A percentile compares a stretch with the other conserved stretches of the same genome.
These are phyloP conservation scores for Globisporangium takayamanum DNA, from an alignment of 352 stramenopile genomes.

Conservation along the genomic window DNA sequence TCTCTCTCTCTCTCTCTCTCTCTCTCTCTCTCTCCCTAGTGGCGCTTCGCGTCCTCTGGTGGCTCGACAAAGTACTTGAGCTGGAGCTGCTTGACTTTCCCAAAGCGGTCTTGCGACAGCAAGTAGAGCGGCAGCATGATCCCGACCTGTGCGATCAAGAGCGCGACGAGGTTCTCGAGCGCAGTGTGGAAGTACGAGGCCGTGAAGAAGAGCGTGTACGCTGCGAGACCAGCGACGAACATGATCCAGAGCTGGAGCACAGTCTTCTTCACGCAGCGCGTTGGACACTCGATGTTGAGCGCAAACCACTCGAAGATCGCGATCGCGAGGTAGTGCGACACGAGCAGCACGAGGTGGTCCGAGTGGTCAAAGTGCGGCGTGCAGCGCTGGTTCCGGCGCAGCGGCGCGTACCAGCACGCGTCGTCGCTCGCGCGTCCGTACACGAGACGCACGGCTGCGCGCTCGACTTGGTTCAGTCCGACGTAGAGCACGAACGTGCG, in stretches of 20 bases:
- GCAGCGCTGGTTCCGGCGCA: slow-evolving; percentile 50
- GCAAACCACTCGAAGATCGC: slow-evolving; percentile 74
- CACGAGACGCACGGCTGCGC: slow-evolving; percentile 29
- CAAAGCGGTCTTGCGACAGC: slow-evolving; percentile 56
- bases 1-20: no score
- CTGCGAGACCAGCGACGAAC: slow-evolving; percentile 22
- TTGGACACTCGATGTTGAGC: slow-evolving; percentile 37
- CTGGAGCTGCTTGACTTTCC: slow-evolving; percentile 31
- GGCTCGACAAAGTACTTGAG: slow-evolving; percentile 59
- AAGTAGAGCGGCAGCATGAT: slow-evolving; percentile 64
- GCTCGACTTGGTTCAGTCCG: slow-evolving; percentile 47
- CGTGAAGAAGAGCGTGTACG: slow-evolving; percentile 69
- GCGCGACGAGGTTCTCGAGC: slow-evolving; percentile 52
- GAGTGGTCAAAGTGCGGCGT: slow-evolving; percentile 62
- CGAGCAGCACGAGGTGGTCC: slow-evolving; percentile 71
- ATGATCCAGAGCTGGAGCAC: slow-evolving; percentile 41
- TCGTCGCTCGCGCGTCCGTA: slow-evolving; percentile 18
- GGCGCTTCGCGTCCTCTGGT: slow-evolving; percentile 19
- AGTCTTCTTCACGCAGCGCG: slow-evolving; percentile 38
- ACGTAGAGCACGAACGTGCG: slow-evolving; percentile 68
- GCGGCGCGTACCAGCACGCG: slow-evolving; percentile 52
- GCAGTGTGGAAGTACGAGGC: slow-evolving; percentile 62
- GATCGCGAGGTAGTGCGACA: slow-evolving; percentile 68
- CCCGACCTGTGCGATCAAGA: slow-evolving; percentile 46
- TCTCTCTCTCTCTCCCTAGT: not conserved